These are phyloP conservation scores for Ceratobasidium sp. DNA, from an alignment of 1,284 basidiomycete species.

Conservation along the genomic window DNA sequence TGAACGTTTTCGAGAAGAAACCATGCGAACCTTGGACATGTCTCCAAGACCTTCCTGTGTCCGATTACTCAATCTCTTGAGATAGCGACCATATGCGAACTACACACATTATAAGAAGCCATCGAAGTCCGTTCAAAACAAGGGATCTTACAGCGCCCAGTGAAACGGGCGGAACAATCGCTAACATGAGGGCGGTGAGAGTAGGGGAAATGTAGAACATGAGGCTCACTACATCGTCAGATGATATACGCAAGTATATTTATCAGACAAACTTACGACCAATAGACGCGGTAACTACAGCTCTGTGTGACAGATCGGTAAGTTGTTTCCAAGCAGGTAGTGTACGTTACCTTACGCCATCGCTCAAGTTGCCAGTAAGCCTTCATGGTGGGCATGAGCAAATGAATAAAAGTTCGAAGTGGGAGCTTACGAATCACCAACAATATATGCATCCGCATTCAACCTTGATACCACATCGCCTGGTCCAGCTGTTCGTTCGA, in stretches of 20 bases:
- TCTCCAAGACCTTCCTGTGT: conserved; percentile 96
- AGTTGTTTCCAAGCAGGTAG: neutral
- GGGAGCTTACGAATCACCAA: conserved; percentile 86
- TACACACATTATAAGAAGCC: conserved; percentile 52
- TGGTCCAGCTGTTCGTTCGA: conserved; percentile 82
- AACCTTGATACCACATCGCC: conserved; percentile 95
- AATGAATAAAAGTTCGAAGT: conserved; percentile 50
- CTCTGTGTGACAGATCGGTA: conserved; percentile 56
- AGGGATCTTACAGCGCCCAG: conserved; percentile 84
- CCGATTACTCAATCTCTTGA: conserved; percentile 90
- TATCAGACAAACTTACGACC: conserved; percentile 72
- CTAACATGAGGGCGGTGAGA: conserved; percentile 92
- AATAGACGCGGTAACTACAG: conserved; percentile 89
- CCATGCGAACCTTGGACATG: conserved; percentile 81
- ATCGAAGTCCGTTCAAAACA: neutral
- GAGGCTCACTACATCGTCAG: conserved; percentile 79
- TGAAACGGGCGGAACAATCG: conserved; percentile 94
- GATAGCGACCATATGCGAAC: conserved; percentile 96
- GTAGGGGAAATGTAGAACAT: conserved; percentile 97
- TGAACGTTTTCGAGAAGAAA: too few relatives aligned
- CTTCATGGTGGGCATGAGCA: conserved; percentile 60
- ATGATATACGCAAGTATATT: neutral
- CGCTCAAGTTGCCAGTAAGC: conserved; percentile 92
- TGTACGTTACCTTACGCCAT: conserved; percentile 75
- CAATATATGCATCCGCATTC: conserved; percentile 92